A percentile compares a stretch with the other conserved stretches of the same genome.
Conservation (phyloP, 2,329 filamentous ascomycete genomes). For the Sphaerulina populicola region DNA sequence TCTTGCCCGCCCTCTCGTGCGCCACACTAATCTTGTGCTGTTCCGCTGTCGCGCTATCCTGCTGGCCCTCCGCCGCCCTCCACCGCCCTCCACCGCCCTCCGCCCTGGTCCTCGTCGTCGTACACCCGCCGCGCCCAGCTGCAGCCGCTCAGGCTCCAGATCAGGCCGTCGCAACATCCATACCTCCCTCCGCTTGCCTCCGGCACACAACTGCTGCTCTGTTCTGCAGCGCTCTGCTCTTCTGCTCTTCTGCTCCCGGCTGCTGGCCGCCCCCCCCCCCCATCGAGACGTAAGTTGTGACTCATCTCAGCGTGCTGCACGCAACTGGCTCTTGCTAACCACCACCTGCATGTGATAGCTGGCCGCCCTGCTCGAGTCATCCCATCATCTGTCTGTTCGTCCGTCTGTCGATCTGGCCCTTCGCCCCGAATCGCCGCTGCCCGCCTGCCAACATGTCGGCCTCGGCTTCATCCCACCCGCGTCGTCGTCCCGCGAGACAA, state of each 20-base stretch:
- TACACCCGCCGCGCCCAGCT: too few species aligned
- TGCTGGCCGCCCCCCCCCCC: not conserved
- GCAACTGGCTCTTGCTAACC: constrained; percentile 6
- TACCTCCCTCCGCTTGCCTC: not conserved
- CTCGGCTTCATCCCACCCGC: constrained; percentile 36
- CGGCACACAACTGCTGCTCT: not conserved
- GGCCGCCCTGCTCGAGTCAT: constrained; percentile 11
- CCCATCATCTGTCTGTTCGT: not conserved
- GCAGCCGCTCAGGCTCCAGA: too few species aligned
- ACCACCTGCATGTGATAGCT: constrained; percentile 14
- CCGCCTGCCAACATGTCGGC: constrained; percentile 25
- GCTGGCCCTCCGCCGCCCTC: too few species aligned
- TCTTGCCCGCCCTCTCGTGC: too few species aligned
- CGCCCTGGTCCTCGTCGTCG: too few species aligned
- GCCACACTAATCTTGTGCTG: too few species aligned
- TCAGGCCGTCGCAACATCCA: not conserved
- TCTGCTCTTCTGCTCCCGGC: not conserved
- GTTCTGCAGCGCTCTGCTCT: not conserved
- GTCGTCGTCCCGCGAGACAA: constrained; percentile 38
- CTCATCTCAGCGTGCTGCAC: constrained; percentile 14
- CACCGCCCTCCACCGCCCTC: too few species aligned
- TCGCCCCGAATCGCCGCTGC: constrained; percentile 14
- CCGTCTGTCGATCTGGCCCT: constrained; percentile 9
- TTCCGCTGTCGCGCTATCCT: too few species aligned
- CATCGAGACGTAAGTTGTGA: constrained; percentile 12